Evolutionary conservation across 164 flowering plant species (phyloP).

Genomic region (Tinospora cordifolia): DNA sequence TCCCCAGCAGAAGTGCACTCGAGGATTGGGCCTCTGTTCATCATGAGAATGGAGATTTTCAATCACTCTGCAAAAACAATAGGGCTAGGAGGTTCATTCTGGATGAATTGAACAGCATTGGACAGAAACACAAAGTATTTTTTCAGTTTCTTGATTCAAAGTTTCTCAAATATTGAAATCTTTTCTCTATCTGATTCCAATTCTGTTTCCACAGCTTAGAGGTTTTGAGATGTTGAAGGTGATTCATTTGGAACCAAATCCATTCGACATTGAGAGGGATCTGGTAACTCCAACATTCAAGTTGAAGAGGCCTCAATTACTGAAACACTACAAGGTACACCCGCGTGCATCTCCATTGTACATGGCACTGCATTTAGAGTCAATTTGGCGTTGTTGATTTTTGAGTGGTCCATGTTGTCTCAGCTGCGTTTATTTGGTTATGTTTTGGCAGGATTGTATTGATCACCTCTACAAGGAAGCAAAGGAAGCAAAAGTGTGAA

Average conservation of each 20-base stretch:
- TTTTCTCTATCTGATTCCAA: conserved; percentile 18
- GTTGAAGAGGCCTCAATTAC: conserved; percentile 80
- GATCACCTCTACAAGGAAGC: conserved; percentile 61
- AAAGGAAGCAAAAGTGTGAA: conserved; percentile 41
- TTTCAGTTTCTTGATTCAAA: neutral
- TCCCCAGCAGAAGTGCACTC: conserved; percentile 65
- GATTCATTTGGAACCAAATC: conserved; percentile 73
- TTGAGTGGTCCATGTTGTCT: neutral
- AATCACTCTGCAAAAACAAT: conserved; percentile 46
- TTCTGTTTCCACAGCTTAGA: conserved; percentile 48
- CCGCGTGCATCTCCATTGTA: neutral
- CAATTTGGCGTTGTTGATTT: no score
- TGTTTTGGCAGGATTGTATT: conserved; percentile 40
- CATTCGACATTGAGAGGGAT: conserved; percentile 82
- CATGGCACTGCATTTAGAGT: no score
- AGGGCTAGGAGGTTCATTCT: conserved; percentile 60
- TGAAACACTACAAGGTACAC: conserved; percentile 76
- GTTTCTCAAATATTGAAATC: neutral
- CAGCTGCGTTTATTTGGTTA: neutral
- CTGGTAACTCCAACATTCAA: conserved; percentile 91
- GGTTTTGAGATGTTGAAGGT: conserved; percentile 89
- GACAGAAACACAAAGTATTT: conserved; percentile 54
- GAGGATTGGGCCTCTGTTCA: conserved; percentile 75
- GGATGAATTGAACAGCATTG: conserved; percentile 69
- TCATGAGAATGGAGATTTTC: conserved; percentile 49